phyloP scores from a whole-genome alignment of 257 asterid species.

The Gentiana macrophylla region DNA sequence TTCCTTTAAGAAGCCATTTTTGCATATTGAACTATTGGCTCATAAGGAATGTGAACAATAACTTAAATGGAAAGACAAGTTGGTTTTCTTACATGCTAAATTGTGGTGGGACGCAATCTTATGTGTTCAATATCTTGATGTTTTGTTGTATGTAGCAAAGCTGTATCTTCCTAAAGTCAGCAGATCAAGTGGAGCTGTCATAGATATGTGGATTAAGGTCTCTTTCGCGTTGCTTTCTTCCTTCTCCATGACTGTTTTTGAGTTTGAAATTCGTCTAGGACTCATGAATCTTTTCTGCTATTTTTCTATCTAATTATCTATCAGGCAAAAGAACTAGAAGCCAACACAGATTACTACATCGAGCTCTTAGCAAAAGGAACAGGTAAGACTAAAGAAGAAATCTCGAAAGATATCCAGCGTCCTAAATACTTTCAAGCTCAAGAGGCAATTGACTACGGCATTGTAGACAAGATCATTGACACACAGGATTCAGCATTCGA shows the following conservation, averaged over 20 bases:
- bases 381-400: conserved; percentile 80
- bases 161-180: conserved; percentile 72
- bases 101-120: neutral
- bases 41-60: no score
- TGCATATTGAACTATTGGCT: no score
- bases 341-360: conserved; percentile 51
- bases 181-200: conserved; percentile 68
- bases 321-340: conserved; percentile 84
- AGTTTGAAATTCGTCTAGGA: neutral
- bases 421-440: conserved; percentile 60
- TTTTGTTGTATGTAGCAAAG: conserved; percentile 44
- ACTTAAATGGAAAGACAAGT: no score
- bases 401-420: conserved; percentile 62
- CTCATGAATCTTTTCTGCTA: neutral
- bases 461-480: conserved; percentile 73
- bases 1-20: no score
- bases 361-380: conserved; percentile 71
- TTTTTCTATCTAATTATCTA: neutral
- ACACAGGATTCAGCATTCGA: conserved; percentile 55
- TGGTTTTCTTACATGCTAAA: neutral
- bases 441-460: conserved; percentile 79
- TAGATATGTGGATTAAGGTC: conserved; percentile 95
- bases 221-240: conserved; percentile 19
- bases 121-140: neutral
- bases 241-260: neutral